Evolutionary conservation across 2,329 filamentous ascomycete genomes (phyloP).

Genomic region (Claviceps sp.): DNA sequence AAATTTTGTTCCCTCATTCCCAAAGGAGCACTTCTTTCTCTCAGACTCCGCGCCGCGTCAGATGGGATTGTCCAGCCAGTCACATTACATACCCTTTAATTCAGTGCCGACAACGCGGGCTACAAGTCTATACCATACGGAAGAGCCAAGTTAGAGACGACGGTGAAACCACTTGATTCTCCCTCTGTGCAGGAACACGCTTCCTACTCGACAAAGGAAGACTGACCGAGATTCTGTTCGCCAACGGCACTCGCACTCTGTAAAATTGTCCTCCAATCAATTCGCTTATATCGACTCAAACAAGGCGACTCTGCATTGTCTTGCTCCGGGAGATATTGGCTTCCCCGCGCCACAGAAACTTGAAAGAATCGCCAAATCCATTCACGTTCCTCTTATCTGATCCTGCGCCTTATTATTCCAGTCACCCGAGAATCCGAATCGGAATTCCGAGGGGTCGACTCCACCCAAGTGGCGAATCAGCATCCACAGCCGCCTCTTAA

Average conservation of each 20-base stretch:
- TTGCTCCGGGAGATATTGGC: background rate
- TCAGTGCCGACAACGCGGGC: background rate
- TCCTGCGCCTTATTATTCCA: background rate
- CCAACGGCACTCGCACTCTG: background rate
- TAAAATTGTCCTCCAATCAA: background rate
- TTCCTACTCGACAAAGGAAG: background rate
- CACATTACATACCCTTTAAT: background rate
- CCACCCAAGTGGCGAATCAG: constrained; percentile 4
- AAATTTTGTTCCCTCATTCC: background rate
- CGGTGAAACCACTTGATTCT: background rate
- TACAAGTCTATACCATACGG: background rate
- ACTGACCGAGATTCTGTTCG: background rate
- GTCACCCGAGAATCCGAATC: constrained; percentile 8
- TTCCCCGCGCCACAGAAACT: background rate
- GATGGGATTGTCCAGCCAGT: background rate
- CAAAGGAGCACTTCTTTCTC: background rate
- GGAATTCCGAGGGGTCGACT: constrained; percentile 15
- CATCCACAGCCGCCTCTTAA: constrained; percentile 1
- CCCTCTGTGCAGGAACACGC: too few relatives aligned
- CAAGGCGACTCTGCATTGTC: background rate
- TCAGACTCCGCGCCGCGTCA: background rate
- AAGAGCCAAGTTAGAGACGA: background rate
- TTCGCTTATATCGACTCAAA: background rate
- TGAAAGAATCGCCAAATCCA: background rate
- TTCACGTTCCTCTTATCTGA: constrained; percentile 4